Evolutionary conservation across 257 asterid genomes (phyloP), one percentile per base, ranked within the genome.

Genomic region (Ligustrum vulgare): DNA sequence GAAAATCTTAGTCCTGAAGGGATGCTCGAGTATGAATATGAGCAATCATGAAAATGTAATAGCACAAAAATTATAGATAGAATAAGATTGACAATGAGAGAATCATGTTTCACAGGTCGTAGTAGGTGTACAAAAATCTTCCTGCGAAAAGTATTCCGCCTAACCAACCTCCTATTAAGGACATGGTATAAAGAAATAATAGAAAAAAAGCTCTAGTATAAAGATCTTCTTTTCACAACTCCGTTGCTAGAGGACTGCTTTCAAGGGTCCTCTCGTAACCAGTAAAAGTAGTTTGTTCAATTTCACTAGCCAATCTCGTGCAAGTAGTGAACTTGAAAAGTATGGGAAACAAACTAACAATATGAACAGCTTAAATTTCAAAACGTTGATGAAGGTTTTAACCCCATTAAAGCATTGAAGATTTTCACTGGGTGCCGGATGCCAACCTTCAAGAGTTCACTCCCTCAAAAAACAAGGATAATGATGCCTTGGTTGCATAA

Each of bases 31-130:
- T 23, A 71, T 37, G 49, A 69, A 62, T 35, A 63, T 33, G 73
- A 45, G 69, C 62, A 47, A 58, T 3, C 73, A 56, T 45, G 73
- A 72, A 23, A 25, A 60, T 23, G 31, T 22, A 9, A 47, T 71
- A 69, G 70, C 56, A 36, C 4, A 15, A 72, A 79, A 67, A 47
- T 69, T 36, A 65, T 1, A 39, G 5, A 77, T 23, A 31, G 51
- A 60, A 49, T 47, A 65, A 64, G 72, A 68, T 15, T 70, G 72
- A 31, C 51, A 36, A 69, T 7, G 16, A 75, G 43, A 60, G 58
- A 49, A 37, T 70, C 70, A 56, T 73, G 45, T 73, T 58, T 31
- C 3, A 65, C 6, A 25, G 74, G 66, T 49, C 82, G 60, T 31
- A 37, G 41, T 56, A 45, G 15, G 74, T 45, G 70, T 25, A 28